phyloP scores from a whole-genome alignment of 768 basidiomycete species.

The Phanerochaete sordida region DNA sequence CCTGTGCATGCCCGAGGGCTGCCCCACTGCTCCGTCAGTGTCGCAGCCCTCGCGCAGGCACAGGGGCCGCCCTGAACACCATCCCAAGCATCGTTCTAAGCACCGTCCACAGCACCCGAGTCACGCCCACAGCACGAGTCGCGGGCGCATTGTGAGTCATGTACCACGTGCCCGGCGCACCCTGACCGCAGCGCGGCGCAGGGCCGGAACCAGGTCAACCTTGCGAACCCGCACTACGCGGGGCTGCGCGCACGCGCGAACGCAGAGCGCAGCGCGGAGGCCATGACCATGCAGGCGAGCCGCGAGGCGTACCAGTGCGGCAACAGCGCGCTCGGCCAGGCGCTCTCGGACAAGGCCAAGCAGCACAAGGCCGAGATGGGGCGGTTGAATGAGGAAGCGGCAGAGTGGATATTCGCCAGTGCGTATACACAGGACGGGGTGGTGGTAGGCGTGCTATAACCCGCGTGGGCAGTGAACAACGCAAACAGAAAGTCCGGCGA shows the following conservation, averaged over 20 bases:
- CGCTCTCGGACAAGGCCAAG: constrained; percentile 78
- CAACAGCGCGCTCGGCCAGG: constrained; percentile 78
- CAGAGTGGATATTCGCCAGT: constrained; percentile 86
- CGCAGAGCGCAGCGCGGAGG: constrained; percentile 78
- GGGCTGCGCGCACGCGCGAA: constrained; percentile 73
- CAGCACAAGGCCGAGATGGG: constrained; percentile 77
- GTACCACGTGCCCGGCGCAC: background rate
- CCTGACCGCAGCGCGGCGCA: constrained; percentile 11
- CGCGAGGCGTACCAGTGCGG: constrained; percentile 71
- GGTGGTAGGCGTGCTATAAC: background rate
- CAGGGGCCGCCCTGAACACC: background rate
- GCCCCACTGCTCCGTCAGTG: background rate
- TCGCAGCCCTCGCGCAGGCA: constrained; percentile 11
- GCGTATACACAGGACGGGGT: constrained; percentile 19
- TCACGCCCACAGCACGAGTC: constrained; percentile 9
- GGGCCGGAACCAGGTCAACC: constrained; percentile 62
- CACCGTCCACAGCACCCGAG: too few species aligned
- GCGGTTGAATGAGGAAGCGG: constrained; percentile 73
- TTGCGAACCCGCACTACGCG: constrained; percentile 65
- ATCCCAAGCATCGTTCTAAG: constrained; percentile 5
- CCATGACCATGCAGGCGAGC: constrained; percentile 61
- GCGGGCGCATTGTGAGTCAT: background rate
- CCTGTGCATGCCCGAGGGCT: too few species aligned
- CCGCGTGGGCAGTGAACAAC: constrained; percentile 61
- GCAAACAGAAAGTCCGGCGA: constrained; percentile 70